A percentile compares a stretch with the other conserved stretches of the same genome.
Evolutionary conservation across 176 grass and related monocot genomes (phyloP).

Genomic region (Phoenix roebelenii): DNA sequence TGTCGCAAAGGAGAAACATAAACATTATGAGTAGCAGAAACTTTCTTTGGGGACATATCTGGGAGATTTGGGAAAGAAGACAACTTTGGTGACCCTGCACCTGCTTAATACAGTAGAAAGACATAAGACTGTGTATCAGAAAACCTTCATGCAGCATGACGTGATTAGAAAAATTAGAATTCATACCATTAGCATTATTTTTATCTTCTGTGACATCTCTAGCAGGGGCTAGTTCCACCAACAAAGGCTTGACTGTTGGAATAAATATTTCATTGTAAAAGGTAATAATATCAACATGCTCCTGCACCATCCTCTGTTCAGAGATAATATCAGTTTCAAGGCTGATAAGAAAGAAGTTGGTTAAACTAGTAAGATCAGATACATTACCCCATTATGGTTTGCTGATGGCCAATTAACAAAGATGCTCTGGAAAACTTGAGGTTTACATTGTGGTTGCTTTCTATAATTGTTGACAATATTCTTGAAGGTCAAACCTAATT

Average conservation of each 20-base stretch:
- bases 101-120: constrained; percentile 30
- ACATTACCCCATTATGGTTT: constrained; percentile 46
- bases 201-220: constrained; percentile 40
- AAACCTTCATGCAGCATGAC: constrained; percentile 11
- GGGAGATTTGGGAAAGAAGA: constrained; percentile 81
- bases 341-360: constrained; percentile 14
- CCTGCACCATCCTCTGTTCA: constrained; percentile 47
- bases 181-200: constrained; percentile 46
- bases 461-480: constrained; percentile 69
- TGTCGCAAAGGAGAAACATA: constrained; percentile 89
- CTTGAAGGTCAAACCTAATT: constrained; percentile 52
- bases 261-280: constrained; percentile 96
- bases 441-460: constrained; percentile 80
- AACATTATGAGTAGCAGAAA: constrained; percentile 81
- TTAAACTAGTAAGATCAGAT: constrained; percentile 11
- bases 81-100: constrained; percentile 64
- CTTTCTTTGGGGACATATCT: constrained; percentile 97
- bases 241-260: constrained; percentile 66
- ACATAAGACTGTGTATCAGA: constrained; percentile 17
- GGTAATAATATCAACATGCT: constrained; percentile 71
- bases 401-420: constrained; percentile 43
- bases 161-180: constrained; percentile 17
- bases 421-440: constrained; percentile 57
- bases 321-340: constrained; percentile 15
- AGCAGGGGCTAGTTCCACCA: constrained; percentile 47